Conservation (phyloP, 305 asterid genomes). For the Ilex paraguariensis region DNA sequence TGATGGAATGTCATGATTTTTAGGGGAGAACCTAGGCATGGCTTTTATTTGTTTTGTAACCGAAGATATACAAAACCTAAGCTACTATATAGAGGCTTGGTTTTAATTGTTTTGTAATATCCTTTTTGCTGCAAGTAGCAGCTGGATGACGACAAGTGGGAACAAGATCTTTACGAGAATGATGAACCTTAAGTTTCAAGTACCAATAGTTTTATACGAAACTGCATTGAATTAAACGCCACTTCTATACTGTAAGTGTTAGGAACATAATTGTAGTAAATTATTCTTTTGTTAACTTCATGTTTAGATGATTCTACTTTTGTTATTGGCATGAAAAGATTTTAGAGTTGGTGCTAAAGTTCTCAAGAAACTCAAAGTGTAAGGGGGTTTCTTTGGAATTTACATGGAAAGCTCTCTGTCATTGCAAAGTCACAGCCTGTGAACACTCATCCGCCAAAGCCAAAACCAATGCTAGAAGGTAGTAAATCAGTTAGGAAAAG, state of each 20-base stretch:
- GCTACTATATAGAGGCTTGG: no score
- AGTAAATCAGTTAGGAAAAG: slow-evolving; percentile 63
- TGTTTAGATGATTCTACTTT: slow-evolving; percentile 12
- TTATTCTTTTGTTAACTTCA: slow-evolving; percentile 3
- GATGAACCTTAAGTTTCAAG: slow-evolving; percentile 45
- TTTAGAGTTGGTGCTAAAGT: slow-evolving; percentile 62
- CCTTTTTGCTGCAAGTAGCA: slow-evolving; percentile 54
- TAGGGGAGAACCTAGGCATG: no score
- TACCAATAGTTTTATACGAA: slow-evolving; percentile 15
- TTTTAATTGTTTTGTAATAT: no score
- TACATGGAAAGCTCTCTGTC: slow-evolving; percentile 94
- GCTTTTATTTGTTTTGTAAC: no score
- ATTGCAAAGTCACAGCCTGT: slow-evolving; percentile 37
- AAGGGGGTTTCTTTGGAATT: slow-evolving; percentile 63
- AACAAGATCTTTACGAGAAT: slow-evolving; percentile 73
- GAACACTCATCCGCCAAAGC: slow-evolving; percentile 45
- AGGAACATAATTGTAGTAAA: neutral
- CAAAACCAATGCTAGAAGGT: slow-evolving; percentile 51
- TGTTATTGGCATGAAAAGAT: slow-evolving; percentile 36
- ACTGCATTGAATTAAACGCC: neutral
- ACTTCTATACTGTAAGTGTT: neutral
- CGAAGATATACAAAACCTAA: no score
- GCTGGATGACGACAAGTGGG: slow-evolving; percentile 94
- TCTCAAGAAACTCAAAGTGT: slow-evolving; percentile 58
- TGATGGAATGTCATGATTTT: no score